Base-by-base conservation (phyloP, 1,284 basidiomycete species). In the Ceratobasidium sp. region DNA sequence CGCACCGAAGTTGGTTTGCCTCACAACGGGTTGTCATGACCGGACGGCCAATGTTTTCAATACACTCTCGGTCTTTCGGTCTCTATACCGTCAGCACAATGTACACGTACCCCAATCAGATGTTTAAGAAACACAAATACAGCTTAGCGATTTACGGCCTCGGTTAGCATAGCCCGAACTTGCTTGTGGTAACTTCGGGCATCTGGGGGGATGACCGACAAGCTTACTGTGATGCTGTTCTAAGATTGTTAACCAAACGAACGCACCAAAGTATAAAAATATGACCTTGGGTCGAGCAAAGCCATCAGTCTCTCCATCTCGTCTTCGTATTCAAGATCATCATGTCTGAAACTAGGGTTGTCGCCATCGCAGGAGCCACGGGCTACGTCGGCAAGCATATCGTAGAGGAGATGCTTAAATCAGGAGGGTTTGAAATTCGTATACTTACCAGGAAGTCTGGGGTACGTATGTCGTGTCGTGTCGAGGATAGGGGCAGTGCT, bases 281-380 rank as follows among this genome's bases (percentile, higher is more conserved):
- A 5, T 7, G 16, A 39, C 19, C 3, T 14, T 59, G 14, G 16
- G 16, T 22, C 34, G 34, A 59, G 56, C 1, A n/a, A 29, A 59
- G 6, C 4, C 31, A 34, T 39, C 34, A 39, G 13, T 39, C n/a
- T 24, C 34, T 59, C 34, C 9, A 31, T 59, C 34, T 46, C 5
- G 14, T 46, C 51, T 22, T 14, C 24, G n/a, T n/a, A n/a, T n/a
- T n/a, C n/a, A n/a, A 39, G 1, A 31, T 3, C n/a, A 64, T n/a
- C 61, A 75, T 75, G 74, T 75, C 74, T 48, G 66, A 49, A 14
- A 49, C 46, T 66, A 75, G 69, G 53, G 51, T 58, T n/a, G 56
- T 75, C 39, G 68, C 68, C 11, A 48, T 75, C 49, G 74, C 74
- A n/a, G 74, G 74, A 46, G 74, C 74, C 14, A 54, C 34, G n/a